These are phyloP conservation scores for Amphibolis antarctica DNA, from an alignment of 106 monocot genomes.

Conservation along the genomic window DNA sequence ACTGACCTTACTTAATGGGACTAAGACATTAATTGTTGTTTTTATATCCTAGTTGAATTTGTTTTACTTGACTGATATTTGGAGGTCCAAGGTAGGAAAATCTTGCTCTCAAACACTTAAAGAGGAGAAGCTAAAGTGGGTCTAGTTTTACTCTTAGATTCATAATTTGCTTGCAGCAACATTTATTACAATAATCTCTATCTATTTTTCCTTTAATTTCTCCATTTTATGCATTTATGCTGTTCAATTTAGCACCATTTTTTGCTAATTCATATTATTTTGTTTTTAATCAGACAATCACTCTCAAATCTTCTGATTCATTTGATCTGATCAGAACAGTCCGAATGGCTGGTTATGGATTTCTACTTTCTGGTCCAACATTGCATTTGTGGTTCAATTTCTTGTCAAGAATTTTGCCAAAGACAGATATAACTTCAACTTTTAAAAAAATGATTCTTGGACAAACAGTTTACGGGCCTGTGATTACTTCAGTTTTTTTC, in stretches of 20 bases:
- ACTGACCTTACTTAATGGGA: too few relatives aligned
- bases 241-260: background rate
- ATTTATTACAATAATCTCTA: too few relatives aligned
- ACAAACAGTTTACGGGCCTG: conserved; percentile 70
- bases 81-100: too few relatives aligned
- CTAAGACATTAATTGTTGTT: too few relatives aligned
- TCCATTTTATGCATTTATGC: too few relatives aligned
- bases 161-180: too few relatives aligned
- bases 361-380: conserved; percentile 65
- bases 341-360: conserved; percentile 80
- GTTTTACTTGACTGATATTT: too few relatives aligned
- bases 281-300: conserved; percentile 44
- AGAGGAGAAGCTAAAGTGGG: too few relatives aligned
- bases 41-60: too few relatives aligned
- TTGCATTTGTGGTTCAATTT: conserved; percentile 96
- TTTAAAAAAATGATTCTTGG: conserved; percentile 84
- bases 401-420: conserved; percentile 60
- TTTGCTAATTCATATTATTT: background rate
- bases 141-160: too few relatives aligned
- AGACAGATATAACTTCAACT: conserved; percentile 59
- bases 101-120: too few relatives aligned
- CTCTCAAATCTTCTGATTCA: conserved; percentile 27
- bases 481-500: conserved; percentile 72
- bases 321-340: conserved; percentile 59
- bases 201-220: too few relatives aligned